phyloP scores from a whole-genome alignment of 2,329 filamentous ascomycete species.

The Elsinoe perseae region DNA sequence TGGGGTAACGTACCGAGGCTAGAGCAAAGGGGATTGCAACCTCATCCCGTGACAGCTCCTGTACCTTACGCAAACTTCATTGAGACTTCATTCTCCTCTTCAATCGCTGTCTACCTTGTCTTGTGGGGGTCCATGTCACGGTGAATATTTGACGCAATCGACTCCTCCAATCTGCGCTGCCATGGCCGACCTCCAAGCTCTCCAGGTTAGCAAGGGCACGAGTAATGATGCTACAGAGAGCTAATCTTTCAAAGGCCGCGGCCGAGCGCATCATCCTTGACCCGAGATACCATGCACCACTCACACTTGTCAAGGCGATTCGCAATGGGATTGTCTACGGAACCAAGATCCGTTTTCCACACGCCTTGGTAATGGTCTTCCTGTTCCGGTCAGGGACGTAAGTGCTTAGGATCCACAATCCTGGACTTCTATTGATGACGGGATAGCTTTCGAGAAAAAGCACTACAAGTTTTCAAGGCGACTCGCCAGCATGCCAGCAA shows the following conservation, averaged over 20 bases:
- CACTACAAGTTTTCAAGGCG: conserved; percentile 68
- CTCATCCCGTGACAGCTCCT: neutral
- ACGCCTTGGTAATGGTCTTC: conserved; percentile 96
- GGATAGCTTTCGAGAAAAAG: conserved; percentile 61
- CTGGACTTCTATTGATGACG: too few species aligned
- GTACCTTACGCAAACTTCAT: too few species aligned
- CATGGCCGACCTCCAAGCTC: conserved; percentile 15
- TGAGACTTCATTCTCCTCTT: too few species aligned
- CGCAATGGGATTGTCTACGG: conserved; percentile 97
- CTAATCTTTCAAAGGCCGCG: conserved; percentile 45
- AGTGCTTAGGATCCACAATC: neutral
- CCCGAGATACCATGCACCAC: conserved; percentile 73
- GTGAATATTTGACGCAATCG: neutral
- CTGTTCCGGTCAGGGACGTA: conserved; percentile 77
- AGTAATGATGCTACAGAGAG: neutral
- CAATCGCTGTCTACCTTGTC: too few species aligned
- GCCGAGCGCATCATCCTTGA: conserved; percentile 73
- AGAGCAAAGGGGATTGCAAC: neutral
- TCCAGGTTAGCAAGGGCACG: neutral
- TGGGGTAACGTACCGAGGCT: neutral
- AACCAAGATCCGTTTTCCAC: conserved; percentile 93
- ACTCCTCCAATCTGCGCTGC: neutral
- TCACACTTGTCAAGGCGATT: conserved; percentile 82
- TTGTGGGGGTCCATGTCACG: neutral
- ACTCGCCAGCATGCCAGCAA: conserved; percentile 87